Conservation (phyloP, 2,329 filamentous ascomycete species). For the Madurella mycetomatis region DNA sequence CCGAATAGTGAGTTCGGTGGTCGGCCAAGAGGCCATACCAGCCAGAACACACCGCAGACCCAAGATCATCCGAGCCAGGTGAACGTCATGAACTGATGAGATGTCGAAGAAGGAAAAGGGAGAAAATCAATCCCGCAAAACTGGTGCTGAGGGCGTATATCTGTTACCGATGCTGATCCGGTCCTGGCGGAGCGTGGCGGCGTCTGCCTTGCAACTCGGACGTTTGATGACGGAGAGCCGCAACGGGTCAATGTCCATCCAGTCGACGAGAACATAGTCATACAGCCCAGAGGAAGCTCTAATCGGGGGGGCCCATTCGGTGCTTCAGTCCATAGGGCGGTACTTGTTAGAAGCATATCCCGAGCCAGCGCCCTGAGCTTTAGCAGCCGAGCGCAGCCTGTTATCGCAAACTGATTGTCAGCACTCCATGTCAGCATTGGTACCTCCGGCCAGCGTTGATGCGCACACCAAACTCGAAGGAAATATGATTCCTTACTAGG, state of each 20-base stretch:
- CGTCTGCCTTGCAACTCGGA: constrained; percentile 9
- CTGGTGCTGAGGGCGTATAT: constrained; percentile 22
- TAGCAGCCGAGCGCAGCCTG: constrained; percentile 81
- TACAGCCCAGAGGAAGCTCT: constrained; percentile 21
- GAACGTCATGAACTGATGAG: constrained; percentile 25
- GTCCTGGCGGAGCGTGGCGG: constrained; percentile 13
- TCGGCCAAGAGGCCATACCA: constrained; percentile 6
- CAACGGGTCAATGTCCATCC: constrained; percentile 11
- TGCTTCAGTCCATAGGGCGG: constrained; percentile 40
- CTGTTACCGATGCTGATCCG: constrained; percentile 24
- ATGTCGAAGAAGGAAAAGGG: constrained; percentile 24
- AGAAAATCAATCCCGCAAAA: constrained; percentile 26
- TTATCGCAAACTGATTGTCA: constrained; percentile 80
- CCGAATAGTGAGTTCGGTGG: constrained; percentile 9
- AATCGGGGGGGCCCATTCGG: constrained; percentile 24
- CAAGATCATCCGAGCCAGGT: constrained; percentile 26
- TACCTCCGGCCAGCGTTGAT: constrained; percentile 70
- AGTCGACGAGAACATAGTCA: constrained; percentile 24
- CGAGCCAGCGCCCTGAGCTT: constrained; percentile 47
- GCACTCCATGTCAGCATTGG: constrained; percentile 67
- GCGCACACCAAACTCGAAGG: constrained; percentile 79
- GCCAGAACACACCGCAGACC: constrained; percentile 10
- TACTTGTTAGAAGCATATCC: constrained; percentile 40
- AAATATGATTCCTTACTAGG: constrained; percentile 84
- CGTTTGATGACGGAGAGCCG: constrained; percentile 7